Percentiles rank a stretch among this genome's conserved stretches.
These are phyloP conservation scores for Kluyveromyces siamensis DNA, from an alignment of 805 yeast species.

Conservation along the genomic window DNA sequence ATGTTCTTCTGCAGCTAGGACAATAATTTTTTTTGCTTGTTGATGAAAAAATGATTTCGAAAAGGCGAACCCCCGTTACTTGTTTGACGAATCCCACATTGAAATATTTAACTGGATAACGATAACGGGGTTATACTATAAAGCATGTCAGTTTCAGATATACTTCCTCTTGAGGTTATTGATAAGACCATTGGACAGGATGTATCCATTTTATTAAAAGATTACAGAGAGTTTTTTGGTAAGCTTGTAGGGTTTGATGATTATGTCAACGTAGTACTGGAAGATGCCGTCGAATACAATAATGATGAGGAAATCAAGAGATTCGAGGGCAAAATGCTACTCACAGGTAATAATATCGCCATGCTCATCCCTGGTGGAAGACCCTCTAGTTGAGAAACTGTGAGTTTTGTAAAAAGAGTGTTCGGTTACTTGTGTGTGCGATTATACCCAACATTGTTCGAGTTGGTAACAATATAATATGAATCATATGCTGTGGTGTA, in stretches of 20 bases:
- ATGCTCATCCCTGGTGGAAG: conserved; percentile 55
- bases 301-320: conserved; percentile 36
- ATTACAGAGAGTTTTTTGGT: conserved; percentile 75
- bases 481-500: neutral
- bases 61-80: too few relatives aligned
- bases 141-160: conserved; percentile 16
- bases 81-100: too few relatives aligned
- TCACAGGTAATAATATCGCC: conserved; percentile 65
- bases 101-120: too few relatives aligned
- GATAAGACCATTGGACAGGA: conserved; percentile 79
- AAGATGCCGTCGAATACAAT: conserved; percentile 42
- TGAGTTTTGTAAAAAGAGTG: too few relatives aligned
- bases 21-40: too few relatives aligned
- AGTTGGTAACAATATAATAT: too few relatives aligned
- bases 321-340: conserved; percentile 47
- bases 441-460: too few relatives aligned
- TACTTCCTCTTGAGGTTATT: conserved; percentile 71
- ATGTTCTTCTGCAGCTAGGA: too few relatives aligned
- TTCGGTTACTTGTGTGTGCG: too few relatives aligned
- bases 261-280: conserved; percentile 83
- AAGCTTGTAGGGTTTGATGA: conserved; percentile 89
- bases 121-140: neutral
- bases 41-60: too few relatives aligned
- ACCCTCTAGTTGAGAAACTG: conserved; percentile 4
- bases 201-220: conserved; percentile 62